Conservation (phyloP, 805 yeast species). For the Teunomyces cretensis region DNA sequence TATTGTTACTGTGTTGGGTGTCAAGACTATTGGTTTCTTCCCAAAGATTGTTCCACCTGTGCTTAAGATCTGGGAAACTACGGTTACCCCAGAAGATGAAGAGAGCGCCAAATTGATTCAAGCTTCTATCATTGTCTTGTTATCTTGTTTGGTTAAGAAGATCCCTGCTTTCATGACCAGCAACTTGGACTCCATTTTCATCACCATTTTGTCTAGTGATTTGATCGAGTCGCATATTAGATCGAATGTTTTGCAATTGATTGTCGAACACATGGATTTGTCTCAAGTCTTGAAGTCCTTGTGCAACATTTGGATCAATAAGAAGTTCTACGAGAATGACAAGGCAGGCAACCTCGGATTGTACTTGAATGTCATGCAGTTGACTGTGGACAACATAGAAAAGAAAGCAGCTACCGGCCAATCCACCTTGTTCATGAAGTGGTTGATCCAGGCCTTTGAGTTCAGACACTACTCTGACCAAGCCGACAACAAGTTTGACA, state of each 20-base stretch:
- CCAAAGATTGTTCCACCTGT: conserved; percentile 82
- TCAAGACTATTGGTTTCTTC: conserved; percentile 79
- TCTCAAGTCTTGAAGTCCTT: conserved; percentile 61
- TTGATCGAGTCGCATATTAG: conserved; percentile 60
- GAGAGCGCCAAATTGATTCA: conserved; percentile 48
- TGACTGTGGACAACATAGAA: conserved; percentile 62
- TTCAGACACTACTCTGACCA: conserved; percentile 53
- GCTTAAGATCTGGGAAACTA: conserved; percentile 55
- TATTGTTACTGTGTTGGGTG: conserved; percentile 74
- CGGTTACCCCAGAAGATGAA: conserved; percentile 15
- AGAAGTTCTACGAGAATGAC: conserved; percentile 33
- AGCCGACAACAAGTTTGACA: conserved; percentile 49
- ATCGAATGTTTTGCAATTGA: conserved; percentile 58
- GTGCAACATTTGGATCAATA: conserved; percentile 57
- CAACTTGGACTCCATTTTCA: conserved; percentile 61
- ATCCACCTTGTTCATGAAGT: conserved; percentile 63
- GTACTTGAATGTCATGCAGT: conserved; percentile 65
- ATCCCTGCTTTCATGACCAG: conserved; percentile 84
- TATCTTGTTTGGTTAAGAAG: conserved; percentile 73
- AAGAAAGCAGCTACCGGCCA: conserved; percentile 75
- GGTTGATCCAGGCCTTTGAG: conserved; percentile 71
- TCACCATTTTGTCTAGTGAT: conserved; percentile 55
- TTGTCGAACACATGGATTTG: conserved; percentile 67
- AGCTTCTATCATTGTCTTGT: conserved; percentile 66
- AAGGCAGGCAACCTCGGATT: conserved; percentile 55